A percentile compares a stretch with the other conserved stretches of the same genome.
Evolutionary conservation across 2,329 filamentous ascomycete genomes (phyloP).

Genomic region (Venturiaceae sp.): DNA sequence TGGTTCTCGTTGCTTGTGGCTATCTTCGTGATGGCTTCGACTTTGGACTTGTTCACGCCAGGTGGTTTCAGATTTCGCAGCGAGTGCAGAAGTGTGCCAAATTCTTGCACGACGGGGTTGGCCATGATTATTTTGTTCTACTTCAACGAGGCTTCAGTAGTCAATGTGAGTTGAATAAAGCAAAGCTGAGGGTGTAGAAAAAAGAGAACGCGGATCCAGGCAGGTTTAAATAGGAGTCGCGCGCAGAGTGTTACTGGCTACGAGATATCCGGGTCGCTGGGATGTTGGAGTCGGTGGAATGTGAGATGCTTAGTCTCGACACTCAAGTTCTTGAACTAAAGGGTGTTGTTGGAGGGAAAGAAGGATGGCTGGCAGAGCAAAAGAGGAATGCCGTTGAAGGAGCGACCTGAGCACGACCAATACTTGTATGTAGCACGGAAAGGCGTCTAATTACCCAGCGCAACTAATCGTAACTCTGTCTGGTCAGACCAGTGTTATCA

Average conservation of each 20-base stretch:
- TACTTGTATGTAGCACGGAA: background rate
- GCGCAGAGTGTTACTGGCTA: background rate
- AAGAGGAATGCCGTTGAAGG: background rate
- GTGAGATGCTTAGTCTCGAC: background rate
- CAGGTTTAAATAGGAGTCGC: background rate
- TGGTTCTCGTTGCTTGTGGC: constrained; percentile 47
- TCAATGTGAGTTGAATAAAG: constrained; percentile 3
- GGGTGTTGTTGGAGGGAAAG: background rate
- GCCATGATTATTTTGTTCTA: constrained; percentile 3
- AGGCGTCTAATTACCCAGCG: background rate
- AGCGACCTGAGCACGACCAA: constrained; percentile 2
- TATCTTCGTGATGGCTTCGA: constrained; percentile 74
- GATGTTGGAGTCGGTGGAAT: background rate
- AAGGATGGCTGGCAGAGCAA: background rate
- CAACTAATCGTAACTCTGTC: background rate
- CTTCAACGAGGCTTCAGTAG: background rate
- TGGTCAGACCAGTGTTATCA: background rate
- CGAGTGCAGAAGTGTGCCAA: constrained; percentile 82
- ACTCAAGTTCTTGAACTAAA: background rate
- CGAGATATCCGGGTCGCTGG: background rate
- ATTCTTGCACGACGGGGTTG: constrained; percentile 62
- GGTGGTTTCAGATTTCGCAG: constrained; percentile 88
- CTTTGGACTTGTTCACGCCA: constrained; percentile 88
- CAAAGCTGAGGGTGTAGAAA: background rate
- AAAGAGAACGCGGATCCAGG: background rate